These are phyloP conservation scores for Infundibulicybe gibba DNA, from an alignment of 768 basidiomycete genomes.

Conservation along the genomic window DNA sequence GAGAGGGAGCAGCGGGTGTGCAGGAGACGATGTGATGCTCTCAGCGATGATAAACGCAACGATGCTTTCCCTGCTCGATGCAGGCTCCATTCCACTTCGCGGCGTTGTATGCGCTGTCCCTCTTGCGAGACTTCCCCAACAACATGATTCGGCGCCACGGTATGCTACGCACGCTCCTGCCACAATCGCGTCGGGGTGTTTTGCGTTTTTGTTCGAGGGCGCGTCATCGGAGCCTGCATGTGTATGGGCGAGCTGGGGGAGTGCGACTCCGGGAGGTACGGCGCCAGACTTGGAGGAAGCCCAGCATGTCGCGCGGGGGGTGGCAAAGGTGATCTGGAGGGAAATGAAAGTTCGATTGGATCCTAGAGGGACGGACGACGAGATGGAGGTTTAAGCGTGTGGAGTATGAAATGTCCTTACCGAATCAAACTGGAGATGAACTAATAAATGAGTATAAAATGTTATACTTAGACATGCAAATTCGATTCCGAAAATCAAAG, in stretches of 20 bases:
- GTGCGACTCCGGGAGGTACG: constrained; percentile 28
- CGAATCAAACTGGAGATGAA: no score
- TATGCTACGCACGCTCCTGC: constrained; percentile 22
- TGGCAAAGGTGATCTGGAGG: constrained; percentile 44
- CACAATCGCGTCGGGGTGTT: constrained; percentile 35
- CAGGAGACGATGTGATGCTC: constrained; percentile 33
- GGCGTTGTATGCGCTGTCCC: constrained; percentile 70
- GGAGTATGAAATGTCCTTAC: no score
- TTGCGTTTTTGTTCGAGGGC: constrained; percentile 52
- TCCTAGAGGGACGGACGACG: constrained; percentile 4
- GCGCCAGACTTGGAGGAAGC: constrained; percentile 40
- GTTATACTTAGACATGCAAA: no score
- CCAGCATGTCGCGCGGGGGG: constrained; percentile 41
- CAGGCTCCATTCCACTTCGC: constrained; percentile 69
- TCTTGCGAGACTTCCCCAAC: constrained; percentile 35
- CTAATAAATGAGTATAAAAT: no score
- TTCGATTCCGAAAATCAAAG: no score
- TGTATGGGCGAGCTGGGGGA: constrained; percentile 60
- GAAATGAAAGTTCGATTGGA: constrained; percentile 42
- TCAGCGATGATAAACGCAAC: constrained; percentile 72
- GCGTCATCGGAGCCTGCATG: constrained; percentile 14
- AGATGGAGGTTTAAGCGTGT: no score
- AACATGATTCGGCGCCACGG: constrained; percentile 47
- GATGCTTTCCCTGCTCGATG: constrained; percentile 63
- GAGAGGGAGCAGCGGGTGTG: no score